These are phyloP conservation scores for Gynandropsis gynandra DNA, from an alignment of 345 rosid species.

Conservation along the genomic window DNA sequence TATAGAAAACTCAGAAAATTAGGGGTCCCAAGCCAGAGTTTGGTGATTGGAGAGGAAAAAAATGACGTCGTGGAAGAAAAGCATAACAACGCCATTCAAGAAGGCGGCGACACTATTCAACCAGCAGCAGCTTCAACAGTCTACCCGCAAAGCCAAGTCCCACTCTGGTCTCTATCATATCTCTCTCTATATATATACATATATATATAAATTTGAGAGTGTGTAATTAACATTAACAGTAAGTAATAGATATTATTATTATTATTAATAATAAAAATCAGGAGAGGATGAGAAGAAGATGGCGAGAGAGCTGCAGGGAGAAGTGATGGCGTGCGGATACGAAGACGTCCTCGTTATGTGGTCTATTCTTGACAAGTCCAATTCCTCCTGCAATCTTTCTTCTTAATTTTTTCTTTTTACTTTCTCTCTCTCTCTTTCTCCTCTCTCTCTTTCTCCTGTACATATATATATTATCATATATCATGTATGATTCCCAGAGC, in stretches of 20 bases:
- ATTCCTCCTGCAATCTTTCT: slow-evolving; percentile 41
- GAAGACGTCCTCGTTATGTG: slow-evolving; percentile 95
- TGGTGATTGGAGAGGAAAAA: too few relatives aligned
- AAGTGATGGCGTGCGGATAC: slow-evolving; percentile 89
- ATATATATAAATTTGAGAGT: too few relatives aligned
- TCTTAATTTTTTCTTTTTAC: too few relatives aligned
- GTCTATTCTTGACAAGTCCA: slow-evolving; percentile 93
- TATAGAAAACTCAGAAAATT: background rate
- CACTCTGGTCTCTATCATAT: too few relatives aligned
- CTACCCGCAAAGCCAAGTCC: slow-evolving; percentile 21
- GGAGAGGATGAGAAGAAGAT: slow-evolving; percentile 46
- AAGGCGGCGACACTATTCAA: slow-evolving; percentile 82
- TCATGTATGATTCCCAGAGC: too few relatives aligned
- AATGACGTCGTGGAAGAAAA: slow-evolving; percentile 82
- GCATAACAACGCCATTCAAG: slow-evolving; percentile 65
- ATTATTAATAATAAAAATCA: slow-evolving; percentile 41
- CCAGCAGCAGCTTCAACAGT: slow-evolving; percentile 31
- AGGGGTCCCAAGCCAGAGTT: too few relatives aligned
- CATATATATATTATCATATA: too few relatives aligned
- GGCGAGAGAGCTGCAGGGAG: slow-evolving; percentile 67
- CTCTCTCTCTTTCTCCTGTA: too few relatives aligned
- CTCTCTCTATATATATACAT: too few relatives aligned
- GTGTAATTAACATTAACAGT: too few relatives aligned
- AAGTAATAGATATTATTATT: too few relatives aligned
- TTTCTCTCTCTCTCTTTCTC: too few relatives aligned